A percentile compares a stretch with the other conserved stretches of the same genome.
Evolutionary conservation across 116 monocot genomes (phyloP).

Genomic region (Posidonia oceanica): DNA sequence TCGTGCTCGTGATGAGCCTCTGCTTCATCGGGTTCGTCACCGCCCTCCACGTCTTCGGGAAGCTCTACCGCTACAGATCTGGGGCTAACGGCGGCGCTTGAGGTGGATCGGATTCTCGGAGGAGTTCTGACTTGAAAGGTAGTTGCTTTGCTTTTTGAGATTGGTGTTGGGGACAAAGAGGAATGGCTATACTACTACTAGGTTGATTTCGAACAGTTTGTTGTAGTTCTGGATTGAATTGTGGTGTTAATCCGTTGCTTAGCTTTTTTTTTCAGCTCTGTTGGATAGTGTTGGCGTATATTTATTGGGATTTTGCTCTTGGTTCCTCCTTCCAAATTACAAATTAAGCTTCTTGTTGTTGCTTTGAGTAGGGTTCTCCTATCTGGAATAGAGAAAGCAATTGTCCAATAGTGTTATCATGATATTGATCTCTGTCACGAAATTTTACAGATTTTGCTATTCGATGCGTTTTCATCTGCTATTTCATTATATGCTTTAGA

Average conservation of each 20-base stretch:
- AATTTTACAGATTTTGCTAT: no score
- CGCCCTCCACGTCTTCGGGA: slow-evolving; percentile 24
- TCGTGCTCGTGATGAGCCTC: slow-evolving; percentile 24
- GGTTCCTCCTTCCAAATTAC: background rate
- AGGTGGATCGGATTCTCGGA: background rate
- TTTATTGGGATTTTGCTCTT: background rate
- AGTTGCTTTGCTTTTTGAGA: background rate
- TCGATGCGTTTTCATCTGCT: no score
- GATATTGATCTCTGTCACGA: no score
- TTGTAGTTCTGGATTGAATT: background rate
- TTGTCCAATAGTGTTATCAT: no score
- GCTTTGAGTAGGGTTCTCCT: no score
- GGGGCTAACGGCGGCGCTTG: slow-evolving; percentile 7
- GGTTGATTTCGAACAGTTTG: background rate
- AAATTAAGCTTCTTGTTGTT: no score
- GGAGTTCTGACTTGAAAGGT: background rate
- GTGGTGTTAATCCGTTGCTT: background rate
- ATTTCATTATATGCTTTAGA: no score
- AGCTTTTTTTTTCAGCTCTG: background rate
- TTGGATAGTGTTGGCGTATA: background rate
- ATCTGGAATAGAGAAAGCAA: no score
- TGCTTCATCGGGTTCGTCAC: slow-evolving; percentile 29
- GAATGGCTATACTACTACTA: background rate
- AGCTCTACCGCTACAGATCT: slow-evolving; percentile 25
- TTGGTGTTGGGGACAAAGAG: background rate